Base-by-base conservation (phyloP, 768 basidiomycete species). In the Termitomyces sp. region DNA sequence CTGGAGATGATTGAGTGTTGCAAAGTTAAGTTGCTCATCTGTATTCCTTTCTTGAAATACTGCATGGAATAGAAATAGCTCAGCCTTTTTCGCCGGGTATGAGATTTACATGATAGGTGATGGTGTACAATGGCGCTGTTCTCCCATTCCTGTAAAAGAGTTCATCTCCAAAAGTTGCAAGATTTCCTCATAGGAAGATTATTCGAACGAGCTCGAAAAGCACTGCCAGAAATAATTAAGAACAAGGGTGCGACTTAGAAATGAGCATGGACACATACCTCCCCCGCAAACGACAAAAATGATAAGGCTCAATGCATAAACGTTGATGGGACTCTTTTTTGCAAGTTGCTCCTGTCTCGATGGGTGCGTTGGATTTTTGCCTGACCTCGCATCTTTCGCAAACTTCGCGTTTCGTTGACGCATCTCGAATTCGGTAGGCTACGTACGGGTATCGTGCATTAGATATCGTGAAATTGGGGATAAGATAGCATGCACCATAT, bases 391-490 rank as follows among this genome's bases (percentile, higher is more conserved):
- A 59, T 85, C 84, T 58, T 79, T 83, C 40, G 86, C 88, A 72
- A 94, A 94, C 73, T 91, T 87, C 56, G 80, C 81, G 71, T 92
- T 94, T 71, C 84, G 83, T 66, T 85, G 83, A 63, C 89, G 86
- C 73, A 92, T 80, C 66, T 92, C 90, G 69, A 89, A 91, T 77
- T 89, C 83, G 54, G 87, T 90, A 53, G 90, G 89, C 89, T 91
- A 37, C 9, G 3, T n/a, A n/a, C n/a, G 25, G 45, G 5, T 19
- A 19, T n/a, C 1, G 37, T 40, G 19, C 37, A n/a, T 51, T 11
- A 51, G 17, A 38, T 14, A 23, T 6, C 6, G 12, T 12, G 1
- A 50, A 19, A 14, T 3, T 12, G n/a, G n/a, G 27, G 35, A 11
- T 50, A 21, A 1, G n/a, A 38, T 14, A 5, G 12, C 9, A 29